These are phyloP conservation scores for Kwoniella dendrophila DNA, from an alignment of 768 basidiomycete species.

Conservation along the genomic window DNA sequence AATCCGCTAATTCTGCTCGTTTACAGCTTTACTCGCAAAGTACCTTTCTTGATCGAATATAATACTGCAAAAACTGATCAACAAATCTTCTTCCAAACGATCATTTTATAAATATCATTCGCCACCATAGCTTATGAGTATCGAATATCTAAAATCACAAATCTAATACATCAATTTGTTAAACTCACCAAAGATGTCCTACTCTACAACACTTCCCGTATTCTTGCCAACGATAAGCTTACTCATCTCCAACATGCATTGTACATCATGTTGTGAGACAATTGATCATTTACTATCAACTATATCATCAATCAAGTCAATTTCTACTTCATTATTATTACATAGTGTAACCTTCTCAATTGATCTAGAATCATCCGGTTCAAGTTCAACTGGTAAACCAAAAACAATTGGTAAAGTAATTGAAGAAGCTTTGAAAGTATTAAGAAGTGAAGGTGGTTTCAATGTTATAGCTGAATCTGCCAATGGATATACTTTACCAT, in stretches of 20 bases:
- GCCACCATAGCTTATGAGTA: too few relatives aligned
- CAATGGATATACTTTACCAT: slow-evolving; percentile 4
- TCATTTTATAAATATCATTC: too few relatives aligned
- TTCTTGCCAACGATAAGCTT: slow-evolving; percentile 23
- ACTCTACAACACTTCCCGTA: not conserved
- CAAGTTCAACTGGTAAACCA: not conserved
- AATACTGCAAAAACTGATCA: too few relatives aligned
- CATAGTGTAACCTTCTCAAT: slow-evolving; percentile 36
- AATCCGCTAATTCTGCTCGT: too few relatives aligned
- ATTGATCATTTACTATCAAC: slow-evolving; percentile 34
- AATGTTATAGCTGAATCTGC: slow-evolving; percentile 15
- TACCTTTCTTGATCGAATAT: too few relatives aligned
- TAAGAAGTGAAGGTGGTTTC: slow-evolving; percentile 21
- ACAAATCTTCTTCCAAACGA: too few relatives aligned
- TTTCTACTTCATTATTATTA: slow-evolving; percentile 29
- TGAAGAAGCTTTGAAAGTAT: slow-evolving; percentile 12
- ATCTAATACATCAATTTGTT: too few relatives aligned
- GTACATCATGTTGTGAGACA: slow-evolving; percentile 42
- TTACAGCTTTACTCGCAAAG: too few relatives aligned
- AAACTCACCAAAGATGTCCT: not conserved
- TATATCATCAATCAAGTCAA: slow-evolving; percentile 17
- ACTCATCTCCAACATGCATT: slow-evolving; percentile 46
- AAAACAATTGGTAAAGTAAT: slow-evolving; percentile 11
- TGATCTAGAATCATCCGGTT: slow-evolving; percentile 7
- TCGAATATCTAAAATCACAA: too few relatives aligned